Evolutionary conservation across 257 asterid species (phyloP), one percentile per base, ranked within the genome.

Genomic region (Scutellaria baicalensis): DNA sequence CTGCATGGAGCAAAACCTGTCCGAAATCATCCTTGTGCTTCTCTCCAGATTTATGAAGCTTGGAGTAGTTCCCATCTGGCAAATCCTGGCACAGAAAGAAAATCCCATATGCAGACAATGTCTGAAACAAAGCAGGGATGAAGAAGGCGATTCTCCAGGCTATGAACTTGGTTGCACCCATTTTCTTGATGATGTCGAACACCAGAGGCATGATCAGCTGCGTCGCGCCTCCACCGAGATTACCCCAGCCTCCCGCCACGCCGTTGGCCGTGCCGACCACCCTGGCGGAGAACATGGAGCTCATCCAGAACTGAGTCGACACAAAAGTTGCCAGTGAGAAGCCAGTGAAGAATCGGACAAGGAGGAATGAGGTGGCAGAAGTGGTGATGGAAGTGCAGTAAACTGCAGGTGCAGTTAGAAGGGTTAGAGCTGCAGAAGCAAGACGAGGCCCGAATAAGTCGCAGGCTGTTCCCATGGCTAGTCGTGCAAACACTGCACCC

Each of bases 301-400:
- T 92, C 96, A 89, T 92, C 98, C 96, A 92, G 63, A 84, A 92
- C 12, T 92, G 98, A 0, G 95, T 87, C 0, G 96, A 89, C 2
- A 92, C 98, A 42, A 92, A 92, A 14, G 95, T 89, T 0, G 94
- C 94, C 0, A 92, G 67, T 0, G 98, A 92, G 70, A 92, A 89
- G 0, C 98, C 98, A 0, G 85, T 83, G 77, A 92, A 83, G 35
- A 92, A 89, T 0, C 97, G 81, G 7, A 68, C 88, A 0, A 89
- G 63, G 35, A 92, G 84, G 79, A 92, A 89, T 0, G 90, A 50
- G 6, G 14, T 17, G 0, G 92, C 42, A 0, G 89, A 78, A 6
- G 74, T 55, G 18, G 81, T 79, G 1, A 83, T 69, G 61, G 96
- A 39, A 1, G 80, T 77, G 80, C 69, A 83, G 78, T 45, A 88